Base-by-base conservation (phyloP, 495 filamentous ascomycete genomes). In the Neurospora pannonica region DNA sequence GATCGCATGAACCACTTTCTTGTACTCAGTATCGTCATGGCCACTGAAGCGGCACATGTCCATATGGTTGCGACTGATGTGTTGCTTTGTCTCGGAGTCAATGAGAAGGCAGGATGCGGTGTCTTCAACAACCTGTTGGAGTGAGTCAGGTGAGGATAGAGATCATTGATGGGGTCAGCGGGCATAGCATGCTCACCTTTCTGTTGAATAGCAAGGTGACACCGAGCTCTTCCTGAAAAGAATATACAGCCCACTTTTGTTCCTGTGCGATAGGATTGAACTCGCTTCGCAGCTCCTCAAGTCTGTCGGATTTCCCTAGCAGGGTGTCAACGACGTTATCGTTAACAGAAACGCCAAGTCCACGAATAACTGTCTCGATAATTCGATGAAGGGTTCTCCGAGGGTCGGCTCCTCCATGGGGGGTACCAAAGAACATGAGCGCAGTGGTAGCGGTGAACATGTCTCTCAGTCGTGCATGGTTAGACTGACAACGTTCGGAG, bases 361-460 rank as follows among this genome's bases (percentile, higher is more conserved):
- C 75, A 40, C 79, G 78, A 28, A 76, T 46, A 11, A 77, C 15
- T 5, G 15, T 76, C 70, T 76, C 75, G 71, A 43, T 75, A 74
- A 70, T 71, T 19, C 40, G 71, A 6, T 62, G 77, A 17, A 73
- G 75, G 42, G 73, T 37, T 17, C 70, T 39, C 2, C 80, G 78
- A 15, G 80, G 80, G 48, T 81, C 78, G 13, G 78, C 78, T 24
- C 83, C 82, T 48, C 77, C 74, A 67, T 86, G 83, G n/a, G 83
- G 83, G 5, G 84, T 85, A 7, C 83, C 84, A 60, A 85, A 85
- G 43, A 85, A 86, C 13, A 85, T 70, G 13, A 85, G 75, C 19
- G 80, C 82, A 24, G 73, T 76, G 9, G 83, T 85, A 6, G 85
- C 81, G 10, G 79, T 67, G 71, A 78, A 83, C 19, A 83, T 71